Base-by-base conservation (phyloP, 805 yeast species). In the Saccharomyces jurei region DNA sequence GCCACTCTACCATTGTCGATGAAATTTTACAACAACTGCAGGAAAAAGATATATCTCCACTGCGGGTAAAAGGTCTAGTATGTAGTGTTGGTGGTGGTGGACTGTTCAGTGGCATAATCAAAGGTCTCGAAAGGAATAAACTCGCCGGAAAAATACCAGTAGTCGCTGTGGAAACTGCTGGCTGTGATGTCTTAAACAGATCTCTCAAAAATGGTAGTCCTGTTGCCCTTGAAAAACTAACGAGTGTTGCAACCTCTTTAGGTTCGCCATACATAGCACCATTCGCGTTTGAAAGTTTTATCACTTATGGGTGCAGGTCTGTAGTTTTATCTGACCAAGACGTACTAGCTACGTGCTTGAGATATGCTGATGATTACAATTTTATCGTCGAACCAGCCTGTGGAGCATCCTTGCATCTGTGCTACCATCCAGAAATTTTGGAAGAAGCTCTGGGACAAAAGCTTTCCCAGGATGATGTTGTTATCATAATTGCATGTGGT, bases 331-430 rank as follows among this genome's bases (percentile, higher is more conserved):
- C 76, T 26, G 89, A 84, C 59, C 56, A 71, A 4, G 82, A 82
- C 36, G 82, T 86, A 0, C 74, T 83, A 0, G 63, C 63, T 6
- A 79, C 83, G 0, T 74, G 82, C 49, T 60, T 80, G 28, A 68
- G 66, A 41, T 81, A 77, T 59, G 78, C 81, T 9, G 62, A 71
- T 1, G 81, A 80, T 53, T 80, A 74, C 58, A 77, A 77, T 53
- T 67, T 55, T 68, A 68, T 80, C 26, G 80, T 83, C 1, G 89
- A 84, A 62, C 87, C 89, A 0, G 89, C 89, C 1, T 84, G 89
- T 66, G 88, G 87, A 1, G 86, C 86, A 1, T 81, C 87, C 0
- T 65, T 84, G 30, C 75, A 83, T 13, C 74, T 81, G 4, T 75
- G 74, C 8, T 77, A 75, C 61, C 61, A 73, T 41, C 68, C 55